Evolutionary conservation across 169 alveolate species (phyloP).

Genomic region (Eimeria sp.): DNA sequence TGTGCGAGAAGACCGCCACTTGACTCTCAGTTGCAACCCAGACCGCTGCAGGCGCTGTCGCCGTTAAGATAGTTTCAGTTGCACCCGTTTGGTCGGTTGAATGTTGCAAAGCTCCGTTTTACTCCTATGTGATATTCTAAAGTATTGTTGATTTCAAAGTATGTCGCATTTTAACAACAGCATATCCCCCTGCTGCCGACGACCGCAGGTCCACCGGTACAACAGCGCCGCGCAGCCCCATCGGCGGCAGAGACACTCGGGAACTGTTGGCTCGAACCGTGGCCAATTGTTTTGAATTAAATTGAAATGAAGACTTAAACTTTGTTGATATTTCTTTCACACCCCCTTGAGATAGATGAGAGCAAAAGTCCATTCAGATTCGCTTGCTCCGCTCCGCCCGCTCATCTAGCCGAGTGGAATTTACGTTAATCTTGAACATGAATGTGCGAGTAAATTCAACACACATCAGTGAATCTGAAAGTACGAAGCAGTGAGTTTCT

Average conservation of each 20-base stretch:
- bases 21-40: neutral
- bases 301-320: neutral
- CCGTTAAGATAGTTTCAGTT: neutral
- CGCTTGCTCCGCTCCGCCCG: neutral
- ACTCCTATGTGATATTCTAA: neutral
- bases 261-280: neutral
- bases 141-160: neutral
- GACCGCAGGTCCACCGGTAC: conserved; percentile 15
- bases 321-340: neutral
- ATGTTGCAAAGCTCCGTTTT: neutral
- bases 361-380: neutral
- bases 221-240: neutral
- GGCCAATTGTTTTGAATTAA: neutral
- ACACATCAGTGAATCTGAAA: neutral
- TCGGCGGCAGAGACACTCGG: conserved; percentile 6
- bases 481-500: no score
- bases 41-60: conserved; percentile 21
- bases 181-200: neutral
- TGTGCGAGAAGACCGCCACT: no score
- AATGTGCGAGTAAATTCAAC: neutral
- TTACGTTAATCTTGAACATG: neutral
- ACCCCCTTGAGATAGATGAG: neutral
- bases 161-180: neutral
- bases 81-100: neutral
- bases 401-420: neutral